Conservation (phyloP, 2,329 filamentous ascomycete genomes). For the Botrytis byssoidea region DNA sequence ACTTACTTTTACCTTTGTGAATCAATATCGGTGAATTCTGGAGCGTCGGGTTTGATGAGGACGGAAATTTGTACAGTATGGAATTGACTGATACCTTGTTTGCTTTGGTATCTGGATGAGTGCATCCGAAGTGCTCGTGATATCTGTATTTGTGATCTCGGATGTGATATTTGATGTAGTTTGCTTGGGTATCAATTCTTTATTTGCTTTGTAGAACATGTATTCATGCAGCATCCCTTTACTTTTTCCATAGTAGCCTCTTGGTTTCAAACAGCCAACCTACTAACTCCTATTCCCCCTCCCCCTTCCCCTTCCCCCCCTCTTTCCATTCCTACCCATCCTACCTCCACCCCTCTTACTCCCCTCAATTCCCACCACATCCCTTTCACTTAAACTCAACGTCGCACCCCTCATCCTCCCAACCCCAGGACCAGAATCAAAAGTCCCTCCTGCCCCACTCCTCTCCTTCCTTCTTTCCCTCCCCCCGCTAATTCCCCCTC, state of each 20-base stretch:
- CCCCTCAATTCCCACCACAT: conserved; percentile 70
- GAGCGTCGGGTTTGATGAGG: background rate
- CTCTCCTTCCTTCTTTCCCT: conserved; percentile 48
- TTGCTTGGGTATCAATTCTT: conserved; percentile 16
- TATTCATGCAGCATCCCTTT: background rate
- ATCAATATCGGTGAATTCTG: background rate
- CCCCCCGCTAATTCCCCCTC: conserved; percentile 47
- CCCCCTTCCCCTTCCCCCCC: conserved; percentile 20
- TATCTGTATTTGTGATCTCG: background rate
- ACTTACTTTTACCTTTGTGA: background rate
- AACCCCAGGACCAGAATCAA: conserved; percentile 73
- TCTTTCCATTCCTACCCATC: conserved; percentile 36
- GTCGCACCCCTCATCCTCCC: conserved; percentile 75
- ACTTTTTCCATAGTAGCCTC: background rate
- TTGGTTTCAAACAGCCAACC: background rate
- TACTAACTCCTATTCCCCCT: conserved; percentile 8
- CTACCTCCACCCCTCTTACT: conserved; percentile 41
- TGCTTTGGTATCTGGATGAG: background rate
- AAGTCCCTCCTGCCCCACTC: conserved; percentile 50
- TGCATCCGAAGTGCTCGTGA: background rate
- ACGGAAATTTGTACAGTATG: conserved; percentile 4
- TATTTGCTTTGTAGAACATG: background rate
- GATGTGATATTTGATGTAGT: background rate
- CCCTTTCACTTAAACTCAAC: conserved; percentile 72
- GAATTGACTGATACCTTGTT: background rate